Conservation (phyloP, 78 protist species). For the Dictyostelium purpureum region DNA sequence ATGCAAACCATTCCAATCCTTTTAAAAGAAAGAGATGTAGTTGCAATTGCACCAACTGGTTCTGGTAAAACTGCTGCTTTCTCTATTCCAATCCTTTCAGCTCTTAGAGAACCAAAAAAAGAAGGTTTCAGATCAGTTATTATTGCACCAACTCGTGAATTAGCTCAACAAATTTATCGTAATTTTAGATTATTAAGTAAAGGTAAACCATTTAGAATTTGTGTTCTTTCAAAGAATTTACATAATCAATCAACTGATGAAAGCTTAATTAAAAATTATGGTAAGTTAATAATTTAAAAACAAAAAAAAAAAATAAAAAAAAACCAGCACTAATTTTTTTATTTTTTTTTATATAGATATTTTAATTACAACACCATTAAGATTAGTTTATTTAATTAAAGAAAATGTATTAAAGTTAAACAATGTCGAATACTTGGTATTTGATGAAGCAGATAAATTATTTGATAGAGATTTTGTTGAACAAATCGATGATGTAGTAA, state of each 20-base stretch:
- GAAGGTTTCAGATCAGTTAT: constrained; percentile 86
- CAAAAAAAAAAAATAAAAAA: neutral
- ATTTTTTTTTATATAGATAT: constrained; percentile 51
- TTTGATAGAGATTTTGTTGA: constrained; percentile 84
- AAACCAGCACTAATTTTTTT: neutral
- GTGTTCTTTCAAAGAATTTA: constrained; percentile 51
- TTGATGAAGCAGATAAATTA: constrained; percentile 95
- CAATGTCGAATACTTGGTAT: constrained; percentile 83
- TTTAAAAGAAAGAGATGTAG: constrained; percentile 84
- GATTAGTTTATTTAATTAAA: constrained; percentile 78
- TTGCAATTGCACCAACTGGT: constrained; percentile 96
- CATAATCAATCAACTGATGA: constrained; percentile 2
- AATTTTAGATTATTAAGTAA: constrained; percentile 21
- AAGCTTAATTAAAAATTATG: constrained; percentile 24
- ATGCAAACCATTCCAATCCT: constrained; percentile 81
- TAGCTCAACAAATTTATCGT: constrained; percentile 89
- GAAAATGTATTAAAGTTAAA: constrained; percentile 22
- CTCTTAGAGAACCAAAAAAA: constrained; percentile 19
- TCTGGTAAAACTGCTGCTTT: constrained; percentile 96
- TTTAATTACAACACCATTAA: constrained; percentile 89
- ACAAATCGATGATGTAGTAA: constrained; percentile 86
- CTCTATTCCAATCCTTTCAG: constrained; percentile 82
- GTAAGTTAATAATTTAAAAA: neutral
- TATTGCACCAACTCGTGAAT: constrained; percentile 93
- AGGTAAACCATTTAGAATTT: constrained; percentile 50